Percentiles rank a stretch among this genome's conserved stretches.
Evolutionary conservation across 148 eudicot species (phyloP).

Genomic region (Beta vulgaris): DNA sequence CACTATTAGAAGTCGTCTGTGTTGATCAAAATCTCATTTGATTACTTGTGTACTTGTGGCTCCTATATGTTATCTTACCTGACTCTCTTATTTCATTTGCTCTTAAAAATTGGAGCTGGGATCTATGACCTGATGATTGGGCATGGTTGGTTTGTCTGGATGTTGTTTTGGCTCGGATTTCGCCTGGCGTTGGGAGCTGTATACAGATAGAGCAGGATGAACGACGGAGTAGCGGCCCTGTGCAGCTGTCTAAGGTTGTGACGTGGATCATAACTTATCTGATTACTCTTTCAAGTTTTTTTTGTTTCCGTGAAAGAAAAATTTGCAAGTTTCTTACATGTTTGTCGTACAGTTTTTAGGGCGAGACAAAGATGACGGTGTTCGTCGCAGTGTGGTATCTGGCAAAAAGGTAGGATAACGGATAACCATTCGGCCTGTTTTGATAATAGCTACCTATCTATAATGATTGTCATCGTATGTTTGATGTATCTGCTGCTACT

Average conservation of each 20-base stretch:
- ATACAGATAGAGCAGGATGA: constrained; percentile 69
- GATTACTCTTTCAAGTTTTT: too few species aligned
- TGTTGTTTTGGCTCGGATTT: constrained; percentile 60
- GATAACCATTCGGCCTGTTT: not conserved
- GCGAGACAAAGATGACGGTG: constrained; percentile 74
- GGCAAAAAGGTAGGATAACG: constrained; percentile 75
- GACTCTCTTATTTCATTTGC: constrained; percentile 58
- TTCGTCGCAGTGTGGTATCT: constrained; percentile 87
- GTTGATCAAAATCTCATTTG: not conserved
- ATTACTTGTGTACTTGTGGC: not conserved
- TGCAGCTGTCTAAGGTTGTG: constrained; percentile 88
- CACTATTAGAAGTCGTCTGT: not conserved
- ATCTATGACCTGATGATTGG: constrained; percentile 61
- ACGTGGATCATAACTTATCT: not conserved
- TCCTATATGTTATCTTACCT: constrained; percentile 33
- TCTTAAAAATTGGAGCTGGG: constrained; percentile 99
- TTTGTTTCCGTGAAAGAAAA: not conserved
- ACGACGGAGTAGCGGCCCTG: constrained; percentile 64
- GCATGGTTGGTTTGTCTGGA: constrained; percentile 59
- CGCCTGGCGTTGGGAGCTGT: constrained; percentile 72
- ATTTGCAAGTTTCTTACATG: not conserved
- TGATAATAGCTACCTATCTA: not conserved
- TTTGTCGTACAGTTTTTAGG: constrained; percentile 59
- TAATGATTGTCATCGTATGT: not conserved
- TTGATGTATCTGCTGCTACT: not conserved